phyloP scores from a whole-genome alignment of 129 eudicot species.

The Flaveria sonorensis region DNA sequence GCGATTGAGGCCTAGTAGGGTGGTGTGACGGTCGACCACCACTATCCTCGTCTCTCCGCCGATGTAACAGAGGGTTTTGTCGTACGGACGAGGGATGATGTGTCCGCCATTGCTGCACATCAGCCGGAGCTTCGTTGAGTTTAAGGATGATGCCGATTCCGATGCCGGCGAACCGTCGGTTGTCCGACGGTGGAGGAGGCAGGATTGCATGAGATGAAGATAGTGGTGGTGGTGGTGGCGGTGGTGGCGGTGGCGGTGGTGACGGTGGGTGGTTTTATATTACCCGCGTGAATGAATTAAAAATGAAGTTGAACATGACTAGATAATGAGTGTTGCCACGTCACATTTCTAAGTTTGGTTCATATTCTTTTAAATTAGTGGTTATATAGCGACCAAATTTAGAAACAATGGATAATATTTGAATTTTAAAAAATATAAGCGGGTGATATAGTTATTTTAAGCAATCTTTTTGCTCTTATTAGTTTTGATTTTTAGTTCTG shows the following conservation, averaged over 20 bases:
- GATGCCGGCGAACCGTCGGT: no score
- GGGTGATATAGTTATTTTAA: neutral
- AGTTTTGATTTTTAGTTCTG: no score
- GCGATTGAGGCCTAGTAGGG: conserved; percentile 29
- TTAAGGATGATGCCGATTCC: no score
- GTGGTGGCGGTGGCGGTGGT: conserved; percentile 4
- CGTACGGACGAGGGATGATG: conserved; percentile 56
- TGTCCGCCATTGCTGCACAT: conserved; percentile 62
- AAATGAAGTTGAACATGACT: neutral
- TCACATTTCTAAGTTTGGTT: neutral
- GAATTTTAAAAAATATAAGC: neutral
- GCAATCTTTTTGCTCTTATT: no score
- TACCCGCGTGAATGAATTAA: neutral
- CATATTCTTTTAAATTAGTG: neutral
- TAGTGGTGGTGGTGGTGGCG: conserved; percentile 36
- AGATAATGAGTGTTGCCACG: neutral
- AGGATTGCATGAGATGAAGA: no score
- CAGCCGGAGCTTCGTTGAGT: conserved; percentile 37
- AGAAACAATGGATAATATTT: neutral
- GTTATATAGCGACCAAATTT: neutral
- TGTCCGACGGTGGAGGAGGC: no score
- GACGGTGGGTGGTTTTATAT: neutral
- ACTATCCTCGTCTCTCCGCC: conserved; percentile 58
- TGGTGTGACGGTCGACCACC: conserved; percentile 41
- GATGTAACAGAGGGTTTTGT: conserved; percentile 45